Evolutionary conservation across 2,329 filamentous ascomycete species (phyloP), one percentile per base, ranked within the genome.

Genomic region (Ophiostoma australiae): DNA sequence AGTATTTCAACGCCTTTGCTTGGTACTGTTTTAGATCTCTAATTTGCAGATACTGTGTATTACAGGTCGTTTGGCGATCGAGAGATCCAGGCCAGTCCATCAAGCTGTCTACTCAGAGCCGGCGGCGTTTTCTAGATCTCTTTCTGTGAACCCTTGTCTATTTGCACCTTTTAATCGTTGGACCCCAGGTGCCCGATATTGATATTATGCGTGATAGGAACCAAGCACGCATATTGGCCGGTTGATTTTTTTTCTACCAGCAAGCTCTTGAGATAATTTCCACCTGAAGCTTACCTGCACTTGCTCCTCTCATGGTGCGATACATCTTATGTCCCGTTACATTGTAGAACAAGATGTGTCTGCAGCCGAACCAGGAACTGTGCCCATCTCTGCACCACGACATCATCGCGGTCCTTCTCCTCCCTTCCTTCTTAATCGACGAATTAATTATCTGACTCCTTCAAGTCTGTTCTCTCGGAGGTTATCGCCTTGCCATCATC

Each of bases 401-500:
- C 15, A 31, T 33, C 48, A 52, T 52, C 48, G 48, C 4, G 27
- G 48, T 52, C 39, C 39, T 41, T 41, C 39, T 41, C 39, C 39
- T 41, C 39, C 39, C 39, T 41, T 41, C 39, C 39, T 15, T 41
- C 39, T 41, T 41, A 41, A 11, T 13, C 2, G 8, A 2, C 39
- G 4, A 13, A 13, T 41, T 41, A 41, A 41, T 41, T 41, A 4
- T 11, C 37, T 48, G 20, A 23, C 5, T 52, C 17, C 15, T 13
- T 31, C 52, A 33, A 63, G 27, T 63, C 15, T 63, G 58, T 63
- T 63, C 13, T 33, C 15, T 63, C 58, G 58, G 58, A 63, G 58
- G 27, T 63, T 63, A 31, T 63, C 27, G 23, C 27, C 58, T 63
- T 63, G 58, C 58, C 58, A 63, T 58, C 23, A 58, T 31, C 58